phyloP scores from a whole-genome alignment of 2,329 filamentous ascomycete species.

The Trichophyton rubrum region DNA sequence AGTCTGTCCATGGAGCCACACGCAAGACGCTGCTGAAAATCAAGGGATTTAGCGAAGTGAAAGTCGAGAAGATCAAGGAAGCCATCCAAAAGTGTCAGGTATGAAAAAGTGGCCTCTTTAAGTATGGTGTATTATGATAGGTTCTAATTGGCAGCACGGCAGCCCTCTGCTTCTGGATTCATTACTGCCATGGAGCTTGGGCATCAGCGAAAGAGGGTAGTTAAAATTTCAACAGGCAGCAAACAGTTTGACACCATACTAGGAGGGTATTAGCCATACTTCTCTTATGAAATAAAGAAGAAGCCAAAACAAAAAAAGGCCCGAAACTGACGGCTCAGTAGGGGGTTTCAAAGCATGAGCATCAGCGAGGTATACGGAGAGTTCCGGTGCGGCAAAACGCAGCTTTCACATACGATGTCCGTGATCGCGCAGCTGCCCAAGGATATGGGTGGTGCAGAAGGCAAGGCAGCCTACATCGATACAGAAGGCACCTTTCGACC shows the following conservation, averaged over 20 bases:
- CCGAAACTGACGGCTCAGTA: conserved; percentile 17
- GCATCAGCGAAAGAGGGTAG: conserved; percentile 49
- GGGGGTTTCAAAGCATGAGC: conserved; percentile 57
- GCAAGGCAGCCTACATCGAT: conserved; percentile 58
- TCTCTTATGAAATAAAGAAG: not conserved
- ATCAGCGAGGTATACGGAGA: conserved; percentile 44
- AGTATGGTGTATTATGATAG: not conserved
- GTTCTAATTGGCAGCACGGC: conserved; percentile 1
- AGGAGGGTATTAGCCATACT: conserved; percentile 40
- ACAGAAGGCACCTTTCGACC: conserved; percentile 56
- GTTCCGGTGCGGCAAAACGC: conserved; percentile 52
- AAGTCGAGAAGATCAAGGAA: conserved; percentile 60
- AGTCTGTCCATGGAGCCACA: conserved; percentile 50
- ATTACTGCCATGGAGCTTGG: conserved; percentile 54
- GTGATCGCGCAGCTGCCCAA: conserved; percentile 46
- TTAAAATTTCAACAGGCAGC: conserved; percentile 56
- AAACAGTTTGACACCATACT: conserved; percentile 55
- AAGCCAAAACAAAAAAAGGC: not conserved
- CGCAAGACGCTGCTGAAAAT: conserved; percentile 51
- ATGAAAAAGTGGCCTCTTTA: conserved; percentile 3
- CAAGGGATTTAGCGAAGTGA: conserved; percentile 57
- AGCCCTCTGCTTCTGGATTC: conserved; percentile 50
- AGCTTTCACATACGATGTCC: conserved; percentile 56
- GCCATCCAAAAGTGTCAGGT: conserved; percentile 50
- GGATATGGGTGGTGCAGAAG: conserved; percentile 53